Base-by-base conservation (phyloP, 495 filamentous ascomycete genomes). In the Hyaloscypha bicolor region DNA sequence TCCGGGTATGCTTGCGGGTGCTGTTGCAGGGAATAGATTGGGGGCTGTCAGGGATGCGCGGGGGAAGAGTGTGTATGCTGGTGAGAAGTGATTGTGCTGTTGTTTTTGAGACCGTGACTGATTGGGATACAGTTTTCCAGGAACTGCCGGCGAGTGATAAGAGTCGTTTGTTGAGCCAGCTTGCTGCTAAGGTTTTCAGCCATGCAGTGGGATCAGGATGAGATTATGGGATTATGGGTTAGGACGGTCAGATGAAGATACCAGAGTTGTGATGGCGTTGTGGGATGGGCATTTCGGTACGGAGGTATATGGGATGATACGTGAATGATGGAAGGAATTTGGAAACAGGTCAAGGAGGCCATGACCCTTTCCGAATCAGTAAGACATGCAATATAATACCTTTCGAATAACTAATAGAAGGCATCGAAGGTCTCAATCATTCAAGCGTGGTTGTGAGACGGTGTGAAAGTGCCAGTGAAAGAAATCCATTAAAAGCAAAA, bases 41-140 rank as follows among this genome's bases (percentile, higher is more conserved):
- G 95, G 95, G 14, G 91, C 92, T 5, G 85, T 99, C 4, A 82
- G 95, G 52, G 95, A 99, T 81, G 86, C 90, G 19, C 91, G 88
- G 78, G 94, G 94, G 11, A 97, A 97, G 88, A 95, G 91, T 79
- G 96, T 99, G 25, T 98, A 96, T 80, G 85, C 87, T 53, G 95
- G 65, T 68, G 37, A 48, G 65, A 63, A 2, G 21, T 51, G 31
- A 51, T 55, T 21, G 4, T n/a, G 29, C 2, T 33, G 16, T 37
- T 25, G n/a, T 2, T n/a, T n/a, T n/a, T 12, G 25, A 3, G 19
- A 9, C 21, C 9, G 2, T 55, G 57, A 39, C 31, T 61, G 51
- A 60, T 51, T 32, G 16, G 19, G 5, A 29, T 0, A 58, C 45
- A 68, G 65, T 68, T 4, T 98, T 94, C 70, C 86, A 86, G 78